These are phyloP conservation scores for Tulasnella sp. DNA, from an alignment of 768 basidiomycete genomes.

Conservation along the genomic window DNA sequence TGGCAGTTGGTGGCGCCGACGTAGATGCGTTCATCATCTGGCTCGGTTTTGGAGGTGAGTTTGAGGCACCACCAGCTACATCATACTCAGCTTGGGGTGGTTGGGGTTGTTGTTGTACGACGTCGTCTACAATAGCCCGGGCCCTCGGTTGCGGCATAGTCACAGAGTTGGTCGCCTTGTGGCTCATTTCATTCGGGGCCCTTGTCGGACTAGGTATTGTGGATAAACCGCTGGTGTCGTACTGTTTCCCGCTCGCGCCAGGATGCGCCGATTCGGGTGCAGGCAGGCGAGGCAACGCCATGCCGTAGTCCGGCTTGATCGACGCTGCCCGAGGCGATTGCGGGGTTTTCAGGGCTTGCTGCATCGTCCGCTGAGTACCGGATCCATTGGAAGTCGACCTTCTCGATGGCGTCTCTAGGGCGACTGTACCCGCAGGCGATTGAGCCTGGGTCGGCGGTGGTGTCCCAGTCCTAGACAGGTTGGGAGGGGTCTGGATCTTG, in stretches of 20 bases:
- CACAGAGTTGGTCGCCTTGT: background rate
- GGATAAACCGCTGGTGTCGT: conserved; percentile 35
- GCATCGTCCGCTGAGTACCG: background rate
- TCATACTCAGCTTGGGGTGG: background rate
- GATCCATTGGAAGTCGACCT: conserved; percentile 5
- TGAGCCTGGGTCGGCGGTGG: conserved; percentile 19
- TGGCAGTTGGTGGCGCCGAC: conserved; percentile 22
- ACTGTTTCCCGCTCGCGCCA: conserved; percentile 54
- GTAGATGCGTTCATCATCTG: background rate
- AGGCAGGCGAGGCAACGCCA: conserved; percentile 71
- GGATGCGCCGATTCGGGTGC: conserved; percentile 73
- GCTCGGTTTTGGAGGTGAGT: background rate
- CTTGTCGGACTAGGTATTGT: conserved; percentile 11
- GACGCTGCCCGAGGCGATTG: conserved; percentile 28
- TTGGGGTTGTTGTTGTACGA: conserved; percentile 30
- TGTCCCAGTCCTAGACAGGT: background rate
- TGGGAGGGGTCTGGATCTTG: background rate
- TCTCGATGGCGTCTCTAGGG: conserved; percentile 17
- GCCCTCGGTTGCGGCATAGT: conserved; percentile 43
- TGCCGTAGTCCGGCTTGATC: conserved; percentile 59
- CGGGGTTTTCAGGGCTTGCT: conserved; percentile 8
- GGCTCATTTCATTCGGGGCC: background rate
- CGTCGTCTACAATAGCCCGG: conserved; percentile 42
- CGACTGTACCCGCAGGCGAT: conserved; percentile 18
- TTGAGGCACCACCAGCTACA: background rate